Conservation (phyloP, 805 yeast species). For the Candida odintsovae region DNA sequence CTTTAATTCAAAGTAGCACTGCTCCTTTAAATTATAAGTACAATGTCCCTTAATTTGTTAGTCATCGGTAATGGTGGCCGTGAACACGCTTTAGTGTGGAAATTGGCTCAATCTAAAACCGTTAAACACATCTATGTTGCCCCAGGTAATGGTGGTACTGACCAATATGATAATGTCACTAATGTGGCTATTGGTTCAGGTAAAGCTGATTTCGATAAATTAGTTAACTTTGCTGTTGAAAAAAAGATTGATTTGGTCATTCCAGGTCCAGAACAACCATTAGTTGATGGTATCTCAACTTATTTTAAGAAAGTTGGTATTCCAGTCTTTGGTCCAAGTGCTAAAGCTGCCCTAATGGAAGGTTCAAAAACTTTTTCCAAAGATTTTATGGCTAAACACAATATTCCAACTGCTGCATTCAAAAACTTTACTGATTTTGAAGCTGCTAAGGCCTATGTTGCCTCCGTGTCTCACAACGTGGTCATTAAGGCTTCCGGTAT, state of each 20-base stretch:
- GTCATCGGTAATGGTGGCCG: conserved; percentile 98
- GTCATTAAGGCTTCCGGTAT: conserved; percentile 97
- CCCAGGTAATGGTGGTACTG: conserved; percentile 96
- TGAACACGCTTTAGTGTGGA: conserved; percentile 96
- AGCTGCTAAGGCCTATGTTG: conserved; percentile 67
- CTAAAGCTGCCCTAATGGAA: conserved; percentile 87
- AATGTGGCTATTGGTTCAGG: conserved; percentile 65
- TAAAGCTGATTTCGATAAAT: conserved; percentile 58
- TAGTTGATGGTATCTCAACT: conserved; percentile 86
- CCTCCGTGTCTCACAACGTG: conserved; percentile 59
- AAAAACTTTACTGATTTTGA: conserved; percentile 74
- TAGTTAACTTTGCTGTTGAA: conserved; percentile 70
- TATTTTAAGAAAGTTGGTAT: conserved; percentile 77
- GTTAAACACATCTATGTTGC: conserved; percentile 80
- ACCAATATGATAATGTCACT: conserved; percentile 48
- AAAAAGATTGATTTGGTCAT: conserved; percentile 68
- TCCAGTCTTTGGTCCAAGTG: conserved; percentile 96
- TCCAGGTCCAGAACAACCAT: conserved; percentile 99
- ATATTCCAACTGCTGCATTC: conserved; percentile 92
- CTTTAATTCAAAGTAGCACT: neutral
- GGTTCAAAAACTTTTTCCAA: conserved; percentile 95
- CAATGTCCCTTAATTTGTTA: conserved; percentile 52
- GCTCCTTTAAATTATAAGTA: neutral
- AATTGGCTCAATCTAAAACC: conserved; percentile 67
- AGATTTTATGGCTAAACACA: conserved; percentile 86